phyloP scores from a whole-genome alignment of 23 red algal species.

The Chondrus crispus region DNA sequence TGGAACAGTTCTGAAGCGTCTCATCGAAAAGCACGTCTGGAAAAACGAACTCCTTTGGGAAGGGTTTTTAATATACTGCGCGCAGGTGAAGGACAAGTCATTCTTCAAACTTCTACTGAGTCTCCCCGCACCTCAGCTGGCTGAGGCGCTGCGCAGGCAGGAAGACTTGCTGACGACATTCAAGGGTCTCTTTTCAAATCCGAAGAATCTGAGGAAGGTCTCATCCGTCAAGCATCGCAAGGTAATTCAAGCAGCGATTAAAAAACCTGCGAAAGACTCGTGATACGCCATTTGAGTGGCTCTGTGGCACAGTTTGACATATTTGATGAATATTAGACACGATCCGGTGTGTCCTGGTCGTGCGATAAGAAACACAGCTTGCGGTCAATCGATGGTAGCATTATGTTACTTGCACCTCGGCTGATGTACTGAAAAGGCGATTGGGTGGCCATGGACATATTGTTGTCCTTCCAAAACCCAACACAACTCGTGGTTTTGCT shows the following conservation, averaged over 20 bases:
- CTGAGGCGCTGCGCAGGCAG: slow-evolving; percentile 36
- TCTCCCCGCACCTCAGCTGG: slow-evolving; percentile 43
- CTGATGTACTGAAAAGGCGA: too few species aligned
- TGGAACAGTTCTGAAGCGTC: slow-evolving; percentile 53
- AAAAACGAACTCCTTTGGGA: slow-evolving; percentile 49
- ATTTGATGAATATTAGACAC: too few species aligned
- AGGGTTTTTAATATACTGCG: slow-evolving; percentile 60
- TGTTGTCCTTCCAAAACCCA: too few species aligned
- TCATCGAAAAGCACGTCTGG: slow-evolving; percentile 75
- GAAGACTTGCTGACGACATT: slow-evolving; percentile 31
- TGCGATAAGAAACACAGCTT: too few species aligned
- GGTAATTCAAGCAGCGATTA: background rate
- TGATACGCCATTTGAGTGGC: too few species aligned
- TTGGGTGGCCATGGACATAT: too few species aligned
- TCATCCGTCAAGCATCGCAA: background rate
- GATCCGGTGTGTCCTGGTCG: too few species aligned
- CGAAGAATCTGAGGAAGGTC: slow-evolving; percentile 12
- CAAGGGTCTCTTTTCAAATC: background rate
- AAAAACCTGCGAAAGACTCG: background rate
- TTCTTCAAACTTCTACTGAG: slow-evolving; percentile 32
- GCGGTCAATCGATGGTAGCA: too few species aligned
- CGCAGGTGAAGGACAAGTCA: slow-evolving; percentile 7
- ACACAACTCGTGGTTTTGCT: too few species aligned
- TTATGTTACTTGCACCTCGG: too few species aligned
- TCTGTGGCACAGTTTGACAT: too few species aligned